Evolutionary conservation across 768 basidiomycete species (phyloP).

Genomic region (Panaeolus cyanescens): DNA sequence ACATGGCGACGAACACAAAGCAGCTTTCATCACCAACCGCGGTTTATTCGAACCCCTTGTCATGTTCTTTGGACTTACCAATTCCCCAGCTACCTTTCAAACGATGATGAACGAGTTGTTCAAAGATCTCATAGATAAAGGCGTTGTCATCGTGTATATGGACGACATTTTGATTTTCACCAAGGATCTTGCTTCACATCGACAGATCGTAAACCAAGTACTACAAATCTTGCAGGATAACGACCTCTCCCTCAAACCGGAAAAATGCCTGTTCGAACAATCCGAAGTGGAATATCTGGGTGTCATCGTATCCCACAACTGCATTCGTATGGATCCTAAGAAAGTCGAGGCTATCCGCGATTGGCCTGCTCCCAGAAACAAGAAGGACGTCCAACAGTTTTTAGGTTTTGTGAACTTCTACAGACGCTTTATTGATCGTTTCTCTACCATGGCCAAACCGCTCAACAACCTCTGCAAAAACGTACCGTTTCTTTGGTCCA

Average conservation of each 20-base stretch:
- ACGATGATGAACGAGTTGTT: conserved; percentile 44
- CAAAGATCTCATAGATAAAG: conserved; percentile 23
- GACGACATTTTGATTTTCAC: conserved; percentile 45
- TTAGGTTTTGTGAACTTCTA: conserved; percentile 40
- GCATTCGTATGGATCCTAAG: conserved; percentile 14
- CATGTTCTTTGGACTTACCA: conserved; percentile 34
- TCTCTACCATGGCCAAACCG: conserved; percentile 22
- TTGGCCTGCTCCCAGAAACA: conserved; percentile 34
- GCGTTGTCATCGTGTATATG: conserved; percentile 37
- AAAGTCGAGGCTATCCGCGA: conserved; percentile 12
- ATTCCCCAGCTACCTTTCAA: conserved; percentile 29
- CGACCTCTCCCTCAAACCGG: conserved; percentile 33
- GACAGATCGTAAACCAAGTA: conserved; percentile 4
- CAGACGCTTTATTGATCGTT: conserved; percentile 27
- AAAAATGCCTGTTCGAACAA: conserved; percentile 38
- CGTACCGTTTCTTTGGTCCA: background rate
- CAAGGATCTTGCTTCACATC: conserved; percentile 18
- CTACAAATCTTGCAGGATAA: conserved; percentile 19
- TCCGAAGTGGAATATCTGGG: conserved; percentile 33
- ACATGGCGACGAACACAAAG: conserved; percentile 44
- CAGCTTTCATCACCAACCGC: conserved; percentile 36
- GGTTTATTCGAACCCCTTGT: conserved; percentile 43
- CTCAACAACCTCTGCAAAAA: conserved; percentile 18
- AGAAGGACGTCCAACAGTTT: conserved; percentile 37
- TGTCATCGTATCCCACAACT: conserved; percentile 19